Base-by-base conservation (phyloP, 228 moss, liverwort and hornwort genomes). In the Sphagnum fallax region DNA sequence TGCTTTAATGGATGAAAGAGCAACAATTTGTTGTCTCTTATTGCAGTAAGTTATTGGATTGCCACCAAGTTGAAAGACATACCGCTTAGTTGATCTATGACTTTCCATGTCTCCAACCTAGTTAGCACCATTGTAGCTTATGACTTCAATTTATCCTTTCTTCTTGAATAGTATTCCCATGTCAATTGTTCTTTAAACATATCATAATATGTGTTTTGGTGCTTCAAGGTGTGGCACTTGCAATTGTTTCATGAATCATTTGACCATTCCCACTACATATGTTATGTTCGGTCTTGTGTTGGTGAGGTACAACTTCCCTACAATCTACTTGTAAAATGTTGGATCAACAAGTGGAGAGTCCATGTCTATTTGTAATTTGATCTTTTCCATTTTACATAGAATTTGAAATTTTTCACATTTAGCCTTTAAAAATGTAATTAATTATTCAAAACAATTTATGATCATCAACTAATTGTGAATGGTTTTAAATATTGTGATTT, bases 1-100 rank as follows among this genome's bases (percentile, higher is more conserved):
- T 4, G 58, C 69, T 6, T 69, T 52, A 55, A 16, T 69, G 5
- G 69, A 69, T 18, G 69, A 69, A 9, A 69, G 5, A 9, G 58
- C 32, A 32, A 69, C 49, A n/a, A 16, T 69, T 5, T 6, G 16
- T 59, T 69, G 60, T 69, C 16, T 16, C 16, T 16, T 69, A 3
- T 4, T 32, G 48, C 4, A 10, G 6, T 57, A 59, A 5, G 59
- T 58, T 13, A 69, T 48, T 50, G 66, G 12, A 12, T 6, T 11
- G 13, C 0, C 8, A 7, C 66, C 66, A 50, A 67, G 1, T 50
- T 47, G 1, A 67, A 67, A 67, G 8, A 6, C 9, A 4, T 49
- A 67, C 9, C 66, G 4, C 2, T 1, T 0, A 1, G 5, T 67
- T 6, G 66, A 67, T 67, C 66, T 67, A 4, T 5, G 13, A 47